phyloP scores from a whole-genome alignment of 2,329 filamentous ascomycete species.

The Botrytis porri region DNA sequence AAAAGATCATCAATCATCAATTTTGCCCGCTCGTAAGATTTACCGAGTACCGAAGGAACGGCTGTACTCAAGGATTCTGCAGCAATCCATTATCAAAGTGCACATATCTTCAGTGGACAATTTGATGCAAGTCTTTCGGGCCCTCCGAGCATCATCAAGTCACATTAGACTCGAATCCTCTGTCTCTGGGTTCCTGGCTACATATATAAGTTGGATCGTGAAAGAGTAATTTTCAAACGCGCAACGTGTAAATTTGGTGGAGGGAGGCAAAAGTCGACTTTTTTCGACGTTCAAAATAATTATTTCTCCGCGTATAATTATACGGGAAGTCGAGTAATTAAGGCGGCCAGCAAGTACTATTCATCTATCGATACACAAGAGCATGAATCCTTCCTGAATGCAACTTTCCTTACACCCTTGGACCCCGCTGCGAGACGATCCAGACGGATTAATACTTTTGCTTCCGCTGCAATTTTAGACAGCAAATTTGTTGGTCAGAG shows the following conservation, averaged over 20 bases:
- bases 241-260: not conserved
- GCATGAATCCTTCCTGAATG: constrained; percentile 18
- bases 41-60: constrained; percentile 13
- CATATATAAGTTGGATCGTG: not conserved
- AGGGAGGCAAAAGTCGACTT: not conserved
- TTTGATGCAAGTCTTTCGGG: constrained; percentile 18
- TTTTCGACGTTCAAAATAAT: not conserved
- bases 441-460: constrained; percentile 11
- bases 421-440: constrained; percentile 16
- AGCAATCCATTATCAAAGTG: not conserved
- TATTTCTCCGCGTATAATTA: not conserved
- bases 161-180: not conserved
- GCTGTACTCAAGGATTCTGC: constrained; percentile 17
- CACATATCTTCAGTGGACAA: constrained; percentile 9
- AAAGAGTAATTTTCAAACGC: not conserved
- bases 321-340: not conserved
- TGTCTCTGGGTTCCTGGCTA: not conserved
- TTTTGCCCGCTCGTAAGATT: not conserved
- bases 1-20: constrained; percentile 15
- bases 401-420: constrained; percentile 7
- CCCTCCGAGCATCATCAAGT: not conserved
- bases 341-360: constrained; percentile 2
- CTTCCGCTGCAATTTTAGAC: constrained; percentile 15
- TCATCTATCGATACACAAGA: constrained; percentile 19
- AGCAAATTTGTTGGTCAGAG: constrained; percentile 1